These are phyloP conservation scores for Colletotrichum agaves DNA, from an alignment of 2,329 filamentous ascomycete genomes.

Conservation along the genomic window DNA sequence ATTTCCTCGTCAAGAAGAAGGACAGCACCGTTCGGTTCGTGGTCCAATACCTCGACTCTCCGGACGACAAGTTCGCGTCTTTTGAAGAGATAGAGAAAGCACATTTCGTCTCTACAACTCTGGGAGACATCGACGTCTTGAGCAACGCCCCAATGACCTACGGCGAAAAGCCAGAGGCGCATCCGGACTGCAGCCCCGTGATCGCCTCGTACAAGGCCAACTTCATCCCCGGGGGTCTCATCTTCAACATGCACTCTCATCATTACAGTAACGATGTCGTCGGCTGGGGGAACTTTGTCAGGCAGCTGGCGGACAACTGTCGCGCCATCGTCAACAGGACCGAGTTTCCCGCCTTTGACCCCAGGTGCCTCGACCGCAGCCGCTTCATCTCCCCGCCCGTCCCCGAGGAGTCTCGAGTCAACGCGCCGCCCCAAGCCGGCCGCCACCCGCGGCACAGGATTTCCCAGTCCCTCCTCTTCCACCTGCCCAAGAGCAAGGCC, in stretches of 20 bases:
- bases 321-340: slow-evolving; percentile 45
- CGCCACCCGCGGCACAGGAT: slow-evolving; percentile 45
- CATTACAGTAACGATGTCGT: slow-evolving; percentile 56
- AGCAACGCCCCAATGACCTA: slow-evolving; percentile 52
- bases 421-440: slow-evolving; percentile 43
- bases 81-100: slow-evolving; percentile 50
- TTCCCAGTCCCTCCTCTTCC: slow-evolving; percentile 50
- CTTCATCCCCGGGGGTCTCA: slow-evolving; percentile 53
- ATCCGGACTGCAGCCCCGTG: slow-evolving; percentile 47
- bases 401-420: slow-evolving; percentile 44
- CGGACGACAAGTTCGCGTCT: slow-evolving; percentile 39
- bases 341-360: slow-evolving; percentile 48
- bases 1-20: slow-evolving; percentile 50
- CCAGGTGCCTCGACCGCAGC: slow-evolving; percentile 48
- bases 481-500: slow-evolving; percentile 56
- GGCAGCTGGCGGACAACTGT: slow-evolving; percentile 57
- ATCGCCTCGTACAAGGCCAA: slow-evolving; percentile 53
- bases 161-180: slow-evolving; percentile 52
- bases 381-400: slow-evolving; percentile 44
- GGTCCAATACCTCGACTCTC: slow-evolving; percentile 50
- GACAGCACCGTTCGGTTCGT: slow-evolving; percentile 48
- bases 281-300: slow-evolving; percentile 51
- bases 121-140: slow-evolving; percentile 49
- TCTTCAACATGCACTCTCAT: slow-evolving; percentile 55
- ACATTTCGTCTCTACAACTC: slow-evolving; percentile 46